phyloP scores from a whole-genome alignment of 2,329 filamentous ascomycete species.

The Sclerotinia nivalis region DNA sequence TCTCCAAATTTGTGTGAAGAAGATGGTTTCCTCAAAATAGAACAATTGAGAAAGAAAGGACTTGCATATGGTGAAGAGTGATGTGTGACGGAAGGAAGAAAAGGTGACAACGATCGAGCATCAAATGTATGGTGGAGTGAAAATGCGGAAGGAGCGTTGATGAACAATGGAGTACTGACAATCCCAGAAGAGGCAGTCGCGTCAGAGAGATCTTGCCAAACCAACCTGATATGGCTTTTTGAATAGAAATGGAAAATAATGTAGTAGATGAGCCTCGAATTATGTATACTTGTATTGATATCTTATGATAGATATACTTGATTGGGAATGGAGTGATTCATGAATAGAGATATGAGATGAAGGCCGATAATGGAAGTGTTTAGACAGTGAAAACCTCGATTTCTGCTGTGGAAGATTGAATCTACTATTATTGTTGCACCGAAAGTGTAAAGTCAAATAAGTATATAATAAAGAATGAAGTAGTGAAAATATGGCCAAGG shows the following conservation, averaged over 20 bases:
- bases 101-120: constrained; percentile 6
- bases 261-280: not conserved
- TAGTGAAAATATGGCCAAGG: too few species aligned
- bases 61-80: constrained; percentile 12
- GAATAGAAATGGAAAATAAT: not conserved
- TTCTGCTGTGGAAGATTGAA: not conserved
- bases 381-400: not conserved
- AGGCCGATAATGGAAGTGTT: not conserved
- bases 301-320: not conserved
- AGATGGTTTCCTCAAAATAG: constrained; percentile 22
- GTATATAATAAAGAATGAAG: not conserved
- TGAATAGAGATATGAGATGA: not conserved
- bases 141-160: constrained; percentile 9
- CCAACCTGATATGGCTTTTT: not conserved
- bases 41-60: constrained; percentile 19
- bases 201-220: not conserved
- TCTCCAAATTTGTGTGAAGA: constrained; percentile 26
- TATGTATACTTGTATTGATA: not conserved
- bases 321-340: not conserved
- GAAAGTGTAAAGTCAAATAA: not conserved
- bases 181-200: not conserved
- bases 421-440: not conserved
- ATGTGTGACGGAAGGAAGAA: constrained; percentile 25
- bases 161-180: not conserved
- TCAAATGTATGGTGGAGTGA: not conserved